Conservation (phyloP, 805 yeast genomes). For the Saitoella complicata region DNA sequence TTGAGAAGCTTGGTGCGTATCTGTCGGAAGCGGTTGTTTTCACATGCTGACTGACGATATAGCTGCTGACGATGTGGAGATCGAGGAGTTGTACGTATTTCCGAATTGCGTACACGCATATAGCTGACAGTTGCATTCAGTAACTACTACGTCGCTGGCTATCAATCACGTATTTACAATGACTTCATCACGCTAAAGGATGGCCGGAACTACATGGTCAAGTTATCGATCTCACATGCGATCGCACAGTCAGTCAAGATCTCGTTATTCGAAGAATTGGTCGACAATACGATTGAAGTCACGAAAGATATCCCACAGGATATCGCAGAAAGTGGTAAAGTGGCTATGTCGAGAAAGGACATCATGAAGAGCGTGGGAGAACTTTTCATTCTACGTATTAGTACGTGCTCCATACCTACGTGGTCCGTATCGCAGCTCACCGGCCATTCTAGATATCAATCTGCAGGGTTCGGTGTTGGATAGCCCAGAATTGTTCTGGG, state of each 20-base stretch:
- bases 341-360: slow-evolving; percentile 82
- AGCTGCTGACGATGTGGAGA: slow-evolving; percentile 79
- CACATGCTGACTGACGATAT: slow-evolving; percentile 17
- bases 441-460: slow-evolving; percentile 18
- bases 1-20: slow-evolving; percentile 45
- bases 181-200: slow-evolving; percentile 89
- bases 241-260: slow-evolving; percentile 91
- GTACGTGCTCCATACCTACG: background rate
- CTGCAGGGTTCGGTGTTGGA: slow-evolving; percentile 53
- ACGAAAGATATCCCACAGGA: slow-evolving; percentile 95
- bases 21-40: background rate
- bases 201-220: slow-evolving; percentile 78
- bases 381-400: slow-evolving; percentile 55
- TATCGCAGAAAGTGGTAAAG: slow-evolving; percentile 87
- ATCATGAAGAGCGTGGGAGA: slow-evolving; percentile 97
- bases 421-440: background rate
- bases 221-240: slow-evolving; percentile 87
- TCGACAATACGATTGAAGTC: slow-evolving; percentile 91
- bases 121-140: no score
- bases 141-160: no score
- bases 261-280: slow-evolving; percentile 86
- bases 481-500: slow-evolving; percentile 97
- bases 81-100: slow-evolving; percentile 51
- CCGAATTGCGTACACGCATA: no score
- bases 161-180: slow-evolving; percentile 45